Conservation (phyloP, 129 eudicot species). For the Smallanthus sonchifolius region DNA sequence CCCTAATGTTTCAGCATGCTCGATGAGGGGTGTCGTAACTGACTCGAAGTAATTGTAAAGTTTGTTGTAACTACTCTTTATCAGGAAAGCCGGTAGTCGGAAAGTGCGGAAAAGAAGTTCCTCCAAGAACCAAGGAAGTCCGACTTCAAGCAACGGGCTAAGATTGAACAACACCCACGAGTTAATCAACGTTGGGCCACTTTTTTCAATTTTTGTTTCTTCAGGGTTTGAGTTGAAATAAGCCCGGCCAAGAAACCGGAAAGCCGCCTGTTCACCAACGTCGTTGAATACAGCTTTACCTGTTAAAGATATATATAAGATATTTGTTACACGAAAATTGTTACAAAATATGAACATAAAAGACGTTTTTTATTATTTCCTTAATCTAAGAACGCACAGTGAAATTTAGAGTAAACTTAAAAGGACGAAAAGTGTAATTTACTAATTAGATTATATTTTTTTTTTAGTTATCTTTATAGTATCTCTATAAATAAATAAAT, state of each 20-base stretch:
- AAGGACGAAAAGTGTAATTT: too few relatives aligned
- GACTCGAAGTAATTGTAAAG: constrained; percentile 61
- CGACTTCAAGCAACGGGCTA: constrained; percentile 47
- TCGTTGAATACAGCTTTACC: constrained; percentile 46
- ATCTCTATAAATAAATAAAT: too few relatives aligned
- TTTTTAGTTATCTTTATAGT: too few relatives aligned
- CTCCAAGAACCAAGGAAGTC: constrained; percentile 57
- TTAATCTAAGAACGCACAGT: too few relatives aligned
- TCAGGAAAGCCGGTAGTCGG: constrained; percentile 49
- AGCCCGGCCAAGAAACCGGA: constrained; percentile 60
- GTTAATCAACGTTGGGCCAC: constrained; percentile 49
- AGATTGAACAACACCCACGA: constrained; percentile 75
- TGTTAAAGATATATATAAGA: too few relatives aligned
- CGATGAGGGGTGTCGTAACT: constrained; percentile 32
- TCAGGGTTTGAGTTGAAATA: constrained; percentile 50
- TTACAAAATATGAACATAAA: too few relatives aligned
- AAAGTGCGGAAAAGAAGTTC: constrained; percentile 53
- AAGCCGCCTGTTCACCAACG: constrained; percentile 63
- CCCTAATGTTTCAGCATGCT: constrained; percentile 51
- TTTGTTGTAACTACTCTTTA: constrained; percentile 53
- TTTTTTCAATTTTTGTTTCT: constrained; percentile 47
- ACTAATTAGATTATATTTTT: too few relatives aligned
- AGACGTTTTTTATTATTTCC: too few relatives aligned
- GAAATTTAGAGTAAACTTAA: too few relatives aligned
- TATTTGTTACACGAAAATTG: too few relatives aligned